Evolutionary conservation across 352 stramenopile species (phyloP).

Genomic region (Globisporangium spinosum): DNA sequence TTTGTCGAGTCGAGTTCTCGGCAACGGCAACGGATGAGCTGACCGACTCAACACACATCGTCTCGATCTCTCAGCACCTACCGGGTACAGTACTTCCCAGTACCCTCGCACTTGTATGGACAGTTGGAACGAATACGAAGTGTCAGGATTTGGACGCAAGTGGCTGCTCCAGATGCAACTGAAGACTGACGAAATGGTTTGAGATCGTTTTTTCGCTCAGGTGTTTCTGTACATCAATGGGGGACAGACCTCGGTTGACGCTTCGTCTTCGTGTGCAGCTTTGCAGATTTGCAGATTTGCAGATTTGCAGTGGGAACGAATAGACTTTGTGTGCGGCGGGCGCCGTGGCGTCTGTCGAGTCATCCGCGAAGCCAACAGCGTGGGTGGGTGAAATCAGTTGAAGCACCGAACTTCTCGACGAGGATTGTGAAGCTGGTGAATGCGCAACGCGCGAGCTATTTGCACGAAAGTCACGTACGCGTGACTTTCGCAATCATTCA

Average conservation of each 20-base stretch:
- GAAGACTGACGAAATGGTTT: too few species aligned
- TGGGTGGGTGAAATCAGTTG: neutral
- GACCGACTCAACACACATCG: too few species aligned
- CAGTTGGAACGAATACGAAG: too few species aligned
- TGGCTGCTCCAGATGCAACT: too few species aligned
- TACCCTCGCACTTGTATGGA: too few species aligned
- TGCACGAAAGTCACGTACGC: neutral
- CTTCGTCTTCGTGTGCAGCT: neutral
- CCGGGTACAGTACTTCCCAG: too few species aligned
- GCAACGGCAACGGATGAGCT: too few species aligned
- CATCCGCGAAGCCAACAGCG: neutral
- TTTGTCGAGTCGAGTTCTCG: neutral
- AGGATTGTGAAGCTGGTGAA: neutral
- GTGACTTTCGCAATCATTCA: neutral
- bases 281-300: neutral
- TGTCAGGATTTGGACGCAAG: too few species aligned
- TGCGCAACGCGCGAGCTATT: neutral
- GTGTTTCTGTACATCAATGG: too few species aligned
- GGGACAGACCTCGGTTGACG: neutral
- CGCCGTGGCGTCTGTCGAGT: neutral
- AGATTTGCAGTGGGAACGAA: neutral
- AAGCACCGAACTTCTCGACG: neutral
- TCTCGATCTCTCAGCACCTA: too few species aligned
- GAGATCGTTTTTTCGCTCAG: too few species aligned
- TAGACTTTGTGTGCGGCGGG: neutral